phyloP scores from a whole-genome alignment of 352 stramenopile genomes.

The Peronospora belbahrii region DNA sequence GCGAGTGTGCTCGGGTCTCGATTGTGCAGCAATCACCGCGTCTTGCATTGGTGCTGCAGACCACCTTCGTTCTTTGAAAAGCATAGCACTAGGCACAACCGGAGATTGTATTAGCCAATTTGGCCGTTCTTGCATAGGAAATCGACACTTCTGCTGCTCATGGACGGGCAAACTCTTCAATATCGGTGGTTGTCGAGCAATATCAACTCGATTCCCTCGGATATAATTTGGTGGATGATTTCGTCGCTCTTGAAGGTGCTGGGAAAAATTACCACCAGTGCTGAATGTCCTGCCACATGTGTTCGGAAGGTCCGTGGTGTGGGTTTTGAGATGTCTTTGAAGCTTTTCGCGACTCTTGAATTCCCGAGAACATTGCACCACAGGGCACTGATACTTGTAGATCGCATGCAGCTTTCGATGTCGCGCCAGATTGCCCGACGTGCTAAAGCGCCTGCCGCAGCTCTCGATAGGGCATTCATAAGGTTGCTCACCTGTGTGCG shows the following conservation, averaged over 20 bases:
- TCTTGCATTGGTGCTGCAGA: slow-evolving; percentile 14
- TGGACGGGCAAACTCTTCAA: slow-evolving; percentile 16
- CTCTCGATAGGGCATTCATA: slow-evolving; percentile 41
- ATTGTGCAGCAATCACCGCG: not conserved
- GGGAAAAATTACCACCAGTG: slow-evolving; percentile 48
- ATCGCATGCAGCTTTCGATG: slow-evolving; percentile 54
- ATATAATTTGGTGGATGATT: slow-evolving; percentile 6
- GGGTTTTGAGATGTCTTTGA: slow-evolving; percentile 39
- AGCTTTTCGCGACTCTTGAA: slow-evolving; percentile 51
- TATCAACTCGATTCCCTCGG: slow-evolving; percentile 1
- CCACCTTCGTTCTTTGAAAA: slow-evolving; percentile 20
- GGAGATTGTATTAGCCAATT: slow-evolving; percentile 15
- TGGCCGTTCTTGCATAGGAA: slow-evolving; percentile 9
- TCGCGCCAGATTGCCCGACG: slow-evolving; percentile 61
- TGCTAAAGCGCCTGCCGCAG: slow-evolving; percentile 67
- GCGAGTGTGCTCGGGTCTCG: slow-evolving; percentile 15
- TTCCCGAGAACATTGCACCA: slow-evolving; percentile 34
- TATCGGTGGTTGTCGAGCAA: slow-evolving; percentile 10
- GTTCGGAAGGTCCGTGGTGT: slow-evolving; percentile 41
- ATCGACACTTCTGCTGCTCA: slow-evolving; percentile 14
- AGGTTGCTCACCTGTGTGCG: slow-evolving; percentile 68
- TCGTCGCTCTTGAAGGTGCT: slow-evolving; percentile 47
- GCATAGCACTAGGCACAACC: slow-evolving; percentile 20
- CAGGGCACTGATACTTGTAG: slow-evolving; percentile 39
- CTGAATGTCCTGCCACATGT: slow-evolving; percentile 54